Percentiles rank a stretch among this genome's conserved stretches.
Conservation (phyloP, 306 rosid species). For the Fagus crenata region DNA sequence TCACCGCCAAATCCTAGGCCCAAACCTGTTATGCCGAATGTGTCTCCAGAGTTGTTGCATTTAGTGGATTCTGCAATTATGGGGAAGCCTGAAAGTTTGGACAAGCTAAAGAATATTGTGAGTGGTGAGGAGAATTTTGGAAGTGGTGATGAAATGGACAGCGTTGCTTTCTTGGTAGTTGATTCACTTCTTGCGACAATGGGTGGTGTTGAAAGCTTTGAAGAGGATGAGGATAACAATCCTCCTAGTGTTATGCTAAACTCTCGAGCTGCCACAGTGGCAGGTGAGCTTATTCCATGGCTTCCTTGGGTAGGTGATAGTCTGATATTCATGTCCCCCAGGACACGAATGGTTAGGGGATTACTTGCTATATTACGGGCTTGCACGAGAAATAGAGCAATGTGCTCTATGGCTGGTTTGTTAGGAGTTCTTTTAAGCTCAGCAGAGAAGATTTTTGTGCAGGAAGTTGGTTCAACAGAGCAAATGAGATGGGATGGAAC, state of each 20-base stretch:
- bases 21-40: conserved; percentile 58
- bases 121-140: conserved; percentile 75
- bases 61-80: conserved; percentile 97
- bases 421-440: conserved; percentile 79
- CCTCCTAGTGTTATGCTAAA: conserved; percentile 99
- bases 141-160: conserved; percentile 69
- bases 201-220: conserved; percentile 99
- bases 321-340: conserved; percentile 72
- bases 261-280: conserved; percentile 92
- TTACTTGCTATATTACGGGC: conserved; percentile 93
- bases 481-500: conserved; percentile 90
- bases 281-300: conserved; percentile 93
- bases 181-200: conserved; percentile 96
- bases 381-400: conserved; percentile 95
- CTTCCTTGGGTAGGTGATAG: conserved; percentile 87
- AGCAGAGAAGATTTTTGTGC: conserved; percentile 70
- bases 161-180: conserved; percentile 67
- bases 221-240: conserved; percentile 84
- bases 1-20: conserved; percentile 65
- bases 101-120: conserved; percentile 84
- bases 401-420: conserved; percentile 96
- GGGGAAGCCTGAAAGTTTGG: conserved; percentile 95
- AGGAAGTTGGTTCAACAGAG: conserved; percentile 62
- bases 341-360: conserved; percentile 95
- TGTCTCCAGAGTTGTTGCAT: conserved; percentile 90